Evolutionary conservation across 345 rosid genomes (phyloP), one percentile per base, ranked within the genome.

Genomic region (Rhizophora mangle): DNA sequence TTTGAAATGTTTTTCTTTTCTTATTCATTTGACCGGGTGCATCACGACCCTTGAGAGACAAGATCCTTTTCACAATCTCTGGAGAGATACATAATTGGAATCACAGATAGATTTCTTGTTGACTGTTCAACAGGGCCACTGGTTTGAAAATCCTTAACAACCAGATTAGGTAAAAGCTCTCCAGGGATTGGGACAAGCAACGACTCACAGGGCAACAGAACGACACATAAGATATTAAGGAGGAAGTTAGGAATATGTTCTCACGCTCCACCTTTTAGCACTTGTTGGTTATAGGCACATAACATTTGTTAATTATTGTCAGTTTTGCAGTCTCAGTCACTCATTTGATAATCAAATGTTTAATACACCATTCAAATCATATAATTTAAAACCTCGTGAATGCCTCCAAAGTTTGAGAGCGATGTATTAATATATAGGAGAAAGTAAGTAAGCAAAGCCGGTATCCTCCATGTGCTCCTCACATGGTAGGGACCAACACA

Each of bases 401-500:
- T 24, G 60, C 30, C 29, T 24, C 60, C 30, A 56, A 56, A 56
- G 29, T 55, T 43, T 13, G 27, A 26, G 20, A 55, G 27, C 29
- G 59, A 55, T 56, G 60, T 31, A 56, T 56, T 56, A 24, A 56
- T 56, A 56, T 8, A 3, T 10, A 56, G 31, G 5, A 56, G 26
- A 56, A 24, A 24, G 30, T 11, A 24, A 56, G 60, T 16, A 56
- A 56, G 30, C 26, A 56, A 56, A 9, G 30, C 60, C 2, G 60
- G 60, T 8, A 15, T 5, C 13, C 29, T 56, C 16, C 60, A 56
- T 56, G 60, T 56, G 60, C 60, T 56, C 60, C 16, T 56, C 24
- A 56, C 60, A 10, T 56, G 60, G 60, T 56, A 56, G 60, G 60
- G n/a, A 24, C 60, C 60, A 27, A 56, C 60, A 56, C 6, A 13